Conservation (phyloP, 352 stramenopile genomes). For the Phytophthora podocarpi region DNA sequence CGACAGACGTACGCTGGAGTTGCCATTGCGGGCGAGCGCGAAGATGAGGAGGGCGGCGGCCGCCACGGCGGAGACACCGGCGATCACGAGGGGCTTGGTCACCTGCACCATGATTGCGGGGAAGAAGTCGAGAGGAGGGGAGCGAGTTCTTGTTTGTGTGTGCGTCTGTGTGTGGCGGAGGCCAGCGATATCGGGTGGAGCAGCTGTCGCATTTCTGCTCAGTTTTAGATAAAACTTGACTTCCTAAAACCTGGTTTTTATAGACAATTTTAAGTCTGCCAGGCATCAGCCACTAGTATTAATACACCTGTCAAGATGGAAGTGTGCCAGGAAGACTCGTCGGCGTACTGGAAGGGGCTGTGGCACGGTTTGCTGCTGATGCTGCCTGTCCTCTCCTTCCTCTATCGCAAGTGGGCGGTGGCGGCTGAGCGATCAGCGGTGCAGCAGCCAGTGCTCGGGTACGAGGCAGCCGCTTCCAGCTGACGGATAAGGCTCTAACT, state of each 20-base stretch:
- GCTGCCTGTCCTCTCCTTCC: slow-evolving; percentile 48
- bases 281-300: no score
- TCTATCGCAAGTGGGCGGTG: slow-evolving; percentile 55
- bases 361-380: slow-evolving; percentile 57
- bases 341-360: slow-evolving; percentile 56
- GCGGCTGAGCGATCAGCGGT: slow-evolving; percentile 16
- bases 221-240: no score
- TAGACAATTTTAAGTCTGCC: no score
- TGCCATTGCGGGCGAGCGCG: slow-evolving; percentile 46
- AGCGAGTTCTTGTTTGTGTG: slow-evolving; percentile 21
- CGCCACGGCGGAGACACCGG: slow-evolving; percentile 65
- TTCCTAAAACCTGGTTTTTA: no score
- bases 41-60: slow-evolving; percentile 62
- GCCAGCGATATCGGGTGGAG: slow-evolving; percentile 15
- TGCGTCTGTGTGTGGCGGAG: slow-evolving; percentile 12
- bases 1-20: slow-evolving; percentile 41
- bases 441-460: slow-evolving; percentile 51
- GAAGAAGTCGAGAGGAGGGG: not conserved
- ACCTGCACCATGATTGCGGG: slow-evolving; percentile 74
- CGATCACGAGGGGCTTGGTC: slow-evolving; percentile 82
- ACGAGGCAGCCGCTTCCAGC: no score
- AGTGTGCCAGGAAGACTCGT: slow-evolving; percentile 30
- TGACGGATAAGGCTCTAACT: not conserved
- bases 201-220: no score
- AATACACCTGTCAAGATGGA: no score